Percentiles rank a stretch among this genome's conserved stretches.
Conservation (phyloP, 2,329 filamentous ascomycete species). For the Talaromyces albobiverticillius region DNA sequence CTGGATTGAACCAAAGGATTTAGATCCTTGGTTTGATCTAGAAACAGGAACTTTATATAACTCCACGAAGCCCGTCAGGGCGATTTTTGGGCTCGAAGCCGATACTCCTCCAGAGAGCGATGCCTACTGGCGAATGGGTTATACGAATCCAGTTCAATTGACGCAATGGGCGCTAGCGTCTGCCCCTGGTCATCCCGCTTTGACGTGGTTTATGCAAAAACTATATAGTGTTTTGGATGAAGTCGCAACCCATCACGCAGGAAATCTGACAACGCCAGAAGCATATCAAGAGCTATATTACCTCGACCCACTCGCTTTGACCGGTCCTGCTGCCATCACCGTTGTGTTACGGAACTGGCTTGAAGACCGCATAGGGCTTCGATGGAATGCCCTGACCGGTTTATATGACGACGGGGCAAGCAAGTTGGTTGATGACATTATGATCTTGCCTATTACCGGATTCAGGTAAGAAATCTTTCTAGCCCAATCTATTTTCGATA, state of each 20-base stretch:
- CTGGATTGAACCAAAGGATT: conserved; percentile 26
- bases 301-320: conserved; percentile 28
- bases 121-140: conserved; percentile 34
- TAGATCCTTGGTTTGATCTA: conserved; percentile 27
- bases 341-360: conserved; percentile 24
- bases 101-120: conserved; percentile 26
- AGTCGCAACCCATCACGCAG: conserved; percentile 13
- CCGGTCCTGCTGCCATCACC: conserved; percentile 32
- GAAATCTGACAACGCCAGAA: conserved; percentile 13
- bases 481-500: not conserved
- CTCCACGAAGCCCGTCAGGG: conserved; percentile 19
- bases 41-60: conserved; percentile 21
- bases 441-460: conserved; percentile 33
- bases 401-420: conserved; percentile 26
- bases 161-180: conserved; percentile 33
- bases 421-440: conserved; percentile 29
- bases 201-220: conserved; percentile 26
- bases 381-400: conserved; percentile 32
- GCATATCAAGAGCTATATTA: conserved; percentile 17
- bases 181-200: conserved; percentile 25
- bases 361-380: conserved; percentile 20
- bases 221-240: conserved; percentile 16
- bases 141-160: conserved; percentile 30
- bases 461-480: conserved; percentile 26
- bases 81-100: conserved; percentile 32